Base-by-base conservation (phyloP, 139 green algal species). In the Medakamo hakoo region DNA sequence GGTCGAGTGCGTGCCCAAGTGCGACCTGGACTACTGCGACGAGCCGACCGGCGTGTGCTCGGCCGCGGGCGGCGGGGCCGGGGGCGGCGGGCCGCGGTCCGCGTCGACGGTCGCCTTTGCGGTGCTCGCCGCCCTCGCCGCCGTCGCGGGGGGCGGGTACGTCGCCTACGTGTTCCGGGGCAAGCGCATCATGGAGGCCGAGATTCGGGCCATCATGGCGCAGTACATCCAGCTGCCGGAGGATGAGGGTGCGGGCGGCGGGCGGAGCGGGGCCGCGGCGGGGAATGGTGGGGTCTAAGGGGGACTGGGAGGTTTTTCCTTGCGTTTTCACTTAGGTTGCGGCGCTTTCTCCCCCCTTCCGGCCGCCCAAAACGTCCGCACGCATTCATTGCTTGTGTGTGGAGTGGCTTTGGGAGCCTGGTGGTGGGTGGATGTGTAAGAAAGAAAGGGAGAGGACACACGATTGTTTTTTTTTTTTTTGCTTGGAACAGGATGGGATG, bases 161-260 rank as follows among this genome's bases (percentile, higher is more conserved):
- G 72, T 24, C 21, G 69, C 71, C 1, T 84, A 88, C 63, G 67
- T 68, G 26, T 60, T 62, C 3, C 64, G 76, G 57, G 27, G 86
- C 25, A 63, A 63, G 23, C 59, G 67, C 49, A 49, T 70, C 18
- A 78, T 87, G 76, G 69, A 76, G 63, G 49, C 60, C 55, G 80
- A 88, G 70, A 84, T 94, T 57, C 74, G 84, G 2, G 78, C 78
- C 30, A 94, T 94, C 67, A 82, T 94, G 82, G 70, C 76, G 29
- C 80, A 94, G 71, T 94, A 94, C 68, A 92, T 94, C 76, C 85
- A 80, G 26, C 77, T 93, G 60, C 24, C 49, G 24, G 59, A 48
- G 59, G 57, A 14, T 62, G 57, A 14, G 9, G 27, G 27, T 30
- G 9, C 4, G 19, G 28, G 30, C 32, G 3, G 55, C 24, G 2